These are phyloP conservation scores for Globisporangium perplexum DNA, from an alignment of 352 stramenopile genomes.

Conservation along the genomic window DNA sequence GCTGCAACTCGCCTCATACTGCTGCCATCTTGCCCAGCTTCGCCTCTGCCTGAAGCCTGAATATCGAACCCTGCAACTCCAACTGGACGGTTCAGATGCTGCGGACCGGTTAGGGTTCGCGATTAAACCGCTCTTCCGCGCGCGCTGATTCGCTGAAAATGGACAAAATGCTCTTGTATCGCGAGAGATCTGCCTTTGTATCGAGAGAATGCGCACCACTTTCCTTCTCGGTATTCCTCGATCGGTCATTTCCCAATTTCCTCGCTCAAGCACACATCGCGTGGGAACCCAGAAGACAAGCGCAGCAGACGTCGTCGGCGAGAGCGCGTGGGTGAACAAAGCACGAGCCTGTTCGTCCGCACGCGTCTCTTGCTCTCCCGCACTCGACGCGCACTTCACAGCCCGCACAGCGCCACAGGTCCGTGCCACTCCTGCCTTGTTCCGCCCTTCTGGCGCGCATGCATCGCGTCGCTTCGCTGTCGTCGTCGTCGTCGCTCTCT, in stretches of 20 bases:
- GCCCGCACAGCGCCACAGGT: too few relatives aligned
- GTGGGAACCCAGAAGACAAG: slow-evolving; percentile 7
- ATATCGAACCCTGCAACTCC: too few relatives aligned
- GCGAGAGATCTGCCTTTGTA: too few relatives aligned
- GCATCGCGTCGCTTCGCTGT: too few relatives aligned
- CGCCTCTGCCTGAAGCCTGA: too few relatives aligned
- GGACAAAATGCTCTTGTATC: background rate
- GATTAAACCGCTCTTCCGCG: background rate
- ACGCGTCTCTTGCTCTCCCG: background rate
- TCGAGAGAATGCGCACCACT: background rate
- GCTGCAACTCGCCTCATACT: too few relatives aligned
- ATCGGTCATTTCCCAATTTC: slow-evolving; percentile 39
- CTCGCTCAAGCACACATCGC: slow-evolving; percentile 20
- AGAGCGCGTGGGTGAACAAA: background rate
- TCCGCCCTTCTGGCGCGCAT: too few relatives aligned
- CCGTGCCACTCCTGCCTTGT: too few relatives aligned
- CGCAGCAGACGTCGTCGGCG: background rate
- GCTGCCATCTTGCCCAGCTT: too few relatives aligned
- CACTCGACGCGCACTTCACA: too few relatives aligned
- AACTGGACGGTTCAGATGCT: background rate
- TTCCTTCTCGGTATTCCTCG: slow-evolving; percentile 8
- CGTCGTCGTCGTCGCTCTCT: background rate
- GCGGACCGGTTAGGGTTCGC: slow-evolving; percentile 7
- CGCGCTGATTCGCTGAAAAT: slow-evolving; percentile 1
- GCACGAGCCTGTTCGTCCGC: background rate